Conservation (phyloP, 352 stramenopile species). For the Phytophthora lateralis region DNA sequence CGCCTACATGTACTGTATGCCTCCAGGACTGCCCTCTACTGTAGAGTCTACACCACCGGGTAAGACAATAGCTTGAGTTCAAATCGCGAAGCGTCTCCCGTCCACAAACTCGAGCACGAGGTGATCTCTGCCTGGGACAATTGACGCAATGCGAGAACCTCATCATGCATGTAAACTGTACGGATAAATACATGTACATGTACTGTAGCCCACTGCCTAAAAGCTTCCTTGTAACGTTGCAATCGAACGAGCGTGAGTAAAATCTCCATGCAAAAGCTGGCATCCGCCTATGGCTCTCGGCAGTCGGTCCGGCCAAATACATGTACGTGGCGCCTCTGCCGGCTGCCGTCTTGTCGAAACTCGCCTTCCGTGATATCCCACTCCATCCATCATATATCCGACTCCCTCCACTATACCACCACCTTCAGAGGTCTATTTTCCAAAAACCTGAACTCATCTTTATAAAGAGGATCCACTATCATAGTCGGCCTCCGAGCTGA, state of each 20-base stretch:
- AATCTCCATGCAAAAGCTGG: neutral
- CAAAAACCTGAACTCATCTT: neutral
- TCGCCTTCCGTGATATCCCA: neutral
- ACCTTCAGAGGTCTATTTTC: neutral
- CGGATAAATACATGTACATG: too few species aligned
- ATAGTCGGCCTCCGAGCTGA: neutral
- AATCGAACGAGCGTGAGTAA: too few species aligned
- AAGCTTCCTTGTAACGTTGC: too few species aligned
- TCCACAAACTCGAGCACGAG: neutral
- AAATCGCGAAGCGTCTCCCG: neutral
- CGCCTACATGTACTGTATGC: too few species aligned
- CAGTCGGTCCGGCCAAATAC: neutral
- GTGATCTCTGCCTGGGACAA: neutral
- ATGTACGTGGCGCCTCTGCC: neutral
- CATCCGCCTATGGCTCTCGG: neutral
- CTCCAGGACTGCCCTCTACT: too few species aligned
- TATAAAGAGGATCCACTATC: neutral
- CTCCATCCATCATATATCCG: neutral
- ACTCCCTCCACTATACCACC: neutral
- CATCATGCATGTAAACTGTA: too few species aligned
- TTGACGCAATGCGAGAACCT: neutral
- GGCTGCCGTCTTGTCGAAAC: neutral
- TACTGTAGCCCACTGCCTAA: too few species aligned
- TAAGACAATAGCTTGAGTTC: too few species aligned
- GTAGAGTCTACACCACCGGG: too few species aligned